Evolutionary conservation across 495 filamentous ascomycete species (phyloP).

Genomic region (Chaetomidium leptoderma): DNA sequence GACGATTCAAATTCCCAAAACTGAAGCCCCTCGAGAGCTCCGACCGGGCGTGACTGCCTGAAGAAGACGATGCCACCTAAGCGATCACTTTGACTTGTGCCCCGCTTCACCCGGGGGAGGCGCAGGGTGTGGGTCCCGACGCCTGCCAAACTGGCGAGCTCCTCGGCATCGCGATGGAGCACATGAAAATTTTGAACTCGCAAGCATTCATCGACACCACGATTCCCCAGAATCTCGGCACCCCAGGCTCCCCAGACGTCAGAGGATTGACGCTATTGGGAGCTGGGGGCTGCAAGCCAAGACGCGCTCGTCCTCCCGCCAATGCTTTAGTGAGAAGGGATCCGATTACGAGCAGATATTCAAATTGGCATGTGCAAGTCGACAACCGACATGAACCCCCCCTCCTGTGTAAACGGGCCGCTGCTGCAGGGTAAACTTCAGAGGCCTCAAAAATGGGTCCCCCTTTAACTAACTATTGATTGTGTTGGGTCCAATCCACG

Average conservation of each 20-base stretch:
- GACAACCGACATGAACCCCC: neutral
- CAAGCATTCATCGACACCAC: neutral
- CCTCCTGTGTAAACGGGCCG: neutral
- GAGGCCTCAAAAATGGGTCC: neutral
- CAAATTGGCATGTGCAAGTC: neutral
- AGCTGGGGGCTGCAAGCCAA: conserved; percentile 1
- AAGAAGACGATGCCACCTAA: conserved; percentile 22
- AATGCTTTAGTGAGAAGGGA: neutral
- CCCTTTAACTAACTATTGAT: neutral
- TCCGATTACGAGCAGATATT: neutral
- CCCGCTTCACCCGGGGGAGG: conserved; percentile 22
- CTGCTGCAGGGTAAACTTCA: neutral
- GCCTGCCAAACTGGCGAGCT: conserved; percentile 15
- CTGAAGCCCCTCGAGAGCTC: no score
- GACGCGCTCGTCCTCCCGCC: neutral
- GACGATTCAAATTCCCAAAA: no score
- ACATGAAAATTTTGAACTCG: conserved; percentile 30
- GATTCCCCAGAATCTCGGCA: neutral
- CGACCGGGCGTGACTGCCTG: conserved; percentile 29
- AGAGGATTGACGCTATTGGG: conserved; percentile 1
- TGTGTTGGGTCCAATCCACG: neutral
- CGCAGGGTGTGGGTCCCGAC: conserved; percentile 12
- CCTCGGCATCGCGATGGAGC: conserved; percentile 30
- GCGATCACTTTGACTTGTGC: conserved; percentile 12
- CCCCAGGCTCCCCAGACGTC: neutral